These are phyloP conservation scores for Juglanconis sp. DNA, from an alignment of 2,329 filamentous ascomycete species.

Conservation along the genomic window DNA sequence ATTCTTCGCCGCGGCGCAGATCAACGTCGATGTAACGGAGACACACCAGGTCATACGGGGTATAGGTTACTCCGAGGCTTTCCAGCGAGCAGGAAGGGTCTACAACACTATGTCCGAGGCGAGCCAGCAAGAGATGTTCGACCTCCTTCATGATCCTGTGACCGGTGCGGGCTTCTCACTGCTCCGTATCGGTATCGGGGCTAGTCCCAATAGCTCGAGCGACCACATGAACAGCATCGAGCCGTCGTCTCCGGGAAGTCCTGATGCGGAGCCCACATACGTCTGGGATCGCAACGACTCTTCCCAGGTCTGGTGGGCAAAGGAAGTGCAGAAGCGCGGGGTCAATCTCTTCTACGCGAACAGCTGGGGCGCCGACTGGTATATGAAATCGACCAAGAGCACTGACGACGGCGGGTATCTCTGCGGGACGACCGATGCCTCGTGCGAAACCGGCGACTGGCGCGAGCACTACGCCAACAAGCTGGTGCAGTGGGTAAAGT, in stretches of 20 bases:
- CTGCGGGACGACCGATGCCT: conserved; percentile 2
- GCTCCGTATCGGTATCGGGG: conserved; percentile 34
- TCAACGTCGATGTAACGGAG: conserved; percentile 1
- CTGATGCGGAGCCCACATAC: conserved; percentile 7
- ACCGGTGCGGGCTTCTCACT: conserved; percentile 34
- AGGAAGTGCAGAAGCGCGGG: conserved; percentile 11
- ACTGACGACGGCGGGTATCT: conserved; percentile 7
- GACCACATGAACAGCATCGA: conserved; percentile 23
- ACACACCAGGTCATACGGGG: conserved; percentile 10
- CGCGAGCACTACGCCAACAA: conserved; percentile 11
- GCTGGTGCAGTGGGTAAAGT: conserved; percentile 9
- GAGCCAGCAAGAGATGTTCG: conserved; percentile 30
- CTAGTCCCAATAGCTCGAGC: conserved; percentile 27
- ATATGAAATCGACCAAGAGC: conserved; percentile 7
- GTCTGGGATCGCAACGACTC: conserved; percentile 16
- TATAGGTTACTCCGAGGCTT: conserved; percentile 10
- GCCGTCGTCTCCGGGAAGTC: conserved; percentile 9
- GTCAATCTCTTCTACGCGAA: conserved; percentile 12
- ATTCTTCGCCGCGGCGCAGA: conserved; percentile 1
- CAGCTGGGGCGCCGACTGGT: conserved; percentile 6
- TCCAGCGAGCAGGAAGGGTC: conserved; percentile 8
- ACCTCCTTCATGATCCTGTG: conserved; percentile 33
- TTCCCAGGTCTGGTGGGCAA: conserved; percentile 12
- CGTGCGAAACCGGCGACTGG: conserved; percentile 11
- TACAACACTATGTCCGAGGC: conserved; percentile 24